Conservation (phyloP, 169 alveolate species). For the Babesia microti region DNA sequence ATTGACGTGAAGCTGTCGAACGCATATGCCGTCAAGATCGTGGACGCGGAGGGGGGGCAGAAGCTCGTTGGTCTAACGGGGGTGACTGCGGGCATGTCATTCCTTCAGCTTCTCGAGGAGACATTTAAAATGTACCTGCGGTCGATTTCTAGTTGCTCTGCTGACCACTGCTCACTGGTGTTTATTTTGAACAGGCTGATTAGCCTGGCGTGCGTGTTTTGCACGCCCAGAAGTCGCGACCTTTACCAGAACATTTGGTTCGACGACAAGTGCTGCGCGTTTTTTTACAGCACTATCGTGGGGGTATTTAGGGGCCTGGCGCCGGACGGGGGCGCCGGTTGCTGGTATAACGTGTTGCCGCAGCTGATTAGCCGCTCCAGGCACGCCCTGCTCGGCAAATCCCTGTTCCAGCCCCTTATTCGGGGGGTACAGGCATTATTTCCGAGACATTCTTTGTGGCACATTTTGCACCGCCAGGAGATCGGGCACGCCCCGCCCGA, state of each 20-base stretch:
- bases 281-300: slow-evolving; percentile 17
- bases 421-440: slow-evolving; percentile 28
- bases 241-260: slow-evolving; percentile 8
- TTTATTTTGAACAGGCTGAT: slow-evolving; percentile 28
- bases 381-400: slow-evolving; percentile 43
- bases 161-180: too few relatives aligned
- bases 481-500: not conserved
- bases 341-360: slow-evolving; percentile 50
- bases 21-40: slow-evolving; percentile 14
- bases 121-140: slow-evolving; percentile 19
- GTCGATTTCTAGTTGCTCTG: slow-evolving; percentile 11
- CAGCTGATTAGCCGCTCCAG: slow-evolving; percentile 54
- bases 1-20: slow-evolving; percentile 20
- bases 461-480: slow-evolving; percentile 25
- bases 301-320: slow-evolving; percentile 7
- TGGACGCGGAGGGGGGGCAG: slow-evolving; percentile 12
- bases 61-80: slow-evolving; percentile 24
- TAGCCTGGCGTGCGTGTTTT: slow-evolving; percentile 22
- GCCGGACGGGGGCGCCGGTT: slow-evolving; percentile 12
- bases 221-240: slow-evolving; percentile 31
- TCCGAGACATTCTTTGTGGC: slow-evolving; percentile 57
- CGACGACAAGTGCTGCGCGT: slow-evolving; percentile 24
- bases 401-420: slow-evolving; percentile 43
- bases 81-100: slow-evolving; percentile 16
- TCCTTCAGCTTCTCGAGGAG: slow-evolving; percentile 20